phyloP scores from a whole-genome alignment of 495 filamentous ascomycete species.

The Evernia prunastri region DNA sequence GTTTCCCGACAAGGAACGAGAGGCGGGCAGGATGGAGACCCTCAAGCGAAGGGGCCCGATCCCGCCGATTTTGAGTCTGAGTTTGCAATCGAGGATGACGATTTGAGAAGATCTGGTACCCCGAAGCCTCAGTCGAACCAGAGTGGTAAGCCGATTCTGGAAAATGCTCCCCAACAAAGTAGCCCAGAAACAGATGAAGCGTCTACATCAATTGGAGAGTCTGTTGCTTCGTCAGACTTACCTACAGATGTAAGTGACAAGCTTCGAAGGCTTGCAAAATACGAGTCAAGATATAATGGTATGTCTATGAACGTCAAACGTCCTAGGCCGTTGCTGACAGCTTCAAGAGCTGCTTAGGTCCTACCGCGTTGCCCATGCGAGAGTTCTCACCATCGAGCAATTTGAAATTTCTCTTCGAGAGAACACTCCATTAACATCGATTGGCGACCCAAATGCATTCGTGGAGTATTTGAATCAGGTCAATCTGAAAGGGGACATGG shows the following conservation, averaged over 20 bases:
- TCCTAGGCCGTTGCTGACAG: constrained; percentile 19
- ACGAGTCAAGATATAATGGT: constrained; percentile 86
- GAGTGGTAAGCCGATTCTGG: constrained; percentile 21
- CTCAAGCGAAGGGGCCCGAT: constrained; percentile 56
- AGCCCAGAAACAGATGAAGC: constrained; percentile 19
- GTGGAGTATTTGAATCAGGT: constrained; percentile 93
- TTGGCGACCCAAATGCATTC: constrained; percentile 74
- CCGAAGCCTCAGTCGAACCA: constrained; percentile 39
- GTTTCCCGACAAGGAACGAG: constrained; percentile 38
- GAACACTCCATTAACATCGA: constrained; percentile 82
- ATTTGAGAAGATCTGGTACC: constrained; percentile 47
- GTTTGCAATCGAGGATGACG: constrained; percentile 71
- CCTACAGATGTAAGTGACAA: constrained; percentile 62
- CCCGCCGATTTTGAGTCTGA: constrained; percentile 78
- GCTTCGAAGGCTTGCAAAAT: constrained; percentile 65
- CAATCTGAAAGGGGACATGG: constrained; percentile 78
- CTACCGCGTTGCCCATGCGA: constrained; percentile 82
- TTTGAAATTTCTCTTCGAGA: constrained; percentile 89
- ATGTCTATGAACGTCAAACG: constrained; percentile 24
- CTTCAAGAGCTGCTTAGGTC: constrained; percentile 74
- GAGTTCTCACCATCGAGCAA: constrained; percentile 76
- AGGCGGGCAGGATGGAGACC: constrained; percentile 45
- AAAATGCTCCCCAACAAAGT: constrained; percentile 2
- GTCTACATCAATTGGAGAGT: constrained; percentile 10
- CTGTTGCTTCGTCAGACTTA: constrained; percentile 49